Percentiles rank a stretch among this genome's conserved stretches.
Evolutionary conservation across 768 basidiomycete species (phyloP).

Genomic region (Hypholoma sublateritium): DNA sequence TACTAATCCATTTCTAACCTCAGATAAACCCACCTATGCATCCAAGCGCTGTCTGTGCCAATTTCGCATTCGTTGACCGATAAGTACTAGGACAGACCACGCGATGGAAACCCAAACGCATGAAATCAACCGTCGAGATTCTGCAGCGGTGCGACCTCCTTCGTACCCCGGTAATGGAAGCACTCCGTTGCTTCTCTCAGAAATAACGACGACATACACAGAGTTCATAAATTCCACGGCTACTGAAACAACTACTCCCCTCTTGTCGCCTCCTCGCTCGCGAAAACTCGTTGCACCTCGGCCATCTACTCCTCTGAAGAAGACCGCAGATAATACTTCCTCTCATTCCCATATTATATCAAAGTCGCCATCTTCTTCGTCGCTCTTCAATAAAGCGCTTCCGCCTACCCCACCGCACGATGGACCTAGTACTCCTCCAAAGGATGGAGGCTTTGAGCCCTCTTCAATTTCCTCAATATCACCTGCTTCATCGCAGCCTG

Average conservation of each 20-base stretch:
- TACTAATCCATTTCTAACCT: background rate
- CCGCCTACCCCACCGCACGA: slow-evolving; percentile 44
- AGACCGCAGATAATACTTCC: slow-evolving; percentile 12
- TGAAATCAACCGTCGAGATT: slow-evolving; percentile 4
- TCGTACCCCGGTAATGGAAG: slow-evolving; percentile 16
- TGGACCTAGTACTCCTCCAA: slow-evolving; percentile 1
- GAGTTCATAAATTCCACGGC: slow-evolving; percentile 45
- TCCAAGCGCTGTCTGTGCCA: background rate
- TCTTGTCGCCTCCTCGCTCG: slow-evolving; percentile 70
- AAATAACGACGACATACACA: slow-evolving; percentile 49
- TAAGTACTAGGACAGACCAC: background rate
- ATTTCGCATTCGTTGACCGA: background rate
- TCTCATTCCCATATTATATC: background rate
- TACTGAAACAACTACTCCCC: slow-evolving; percentile 52
- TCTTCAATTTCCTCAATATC: slow-evolving; percentile 2
- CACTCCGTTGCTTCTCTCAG: slow-evolving; percentile 38
- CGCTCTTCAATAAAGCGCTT: slow-evolving; percentile 46
- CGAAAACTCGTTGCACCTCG: slow-evolving; percentile 43
- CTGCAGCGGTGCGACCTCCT: slow-evolving; percentile 10
- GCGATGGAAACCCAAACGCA: slow-evolving; percentile 10
- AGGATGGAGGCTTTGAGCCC: background rate
- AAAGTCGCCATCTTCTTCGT: slow-evolving; percentile 17
- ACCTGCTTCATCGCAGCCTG: slow-evolving; percentile 1
- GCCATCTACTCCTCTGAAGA: slow-evolving; percentile 4
- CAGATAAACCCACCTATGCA: background rate